These are phyloP conservation scores for Irpex sp. DNA, from an alignment of 1,284 basidiomycete genomes.

Conservation along the genomic window DNA sequence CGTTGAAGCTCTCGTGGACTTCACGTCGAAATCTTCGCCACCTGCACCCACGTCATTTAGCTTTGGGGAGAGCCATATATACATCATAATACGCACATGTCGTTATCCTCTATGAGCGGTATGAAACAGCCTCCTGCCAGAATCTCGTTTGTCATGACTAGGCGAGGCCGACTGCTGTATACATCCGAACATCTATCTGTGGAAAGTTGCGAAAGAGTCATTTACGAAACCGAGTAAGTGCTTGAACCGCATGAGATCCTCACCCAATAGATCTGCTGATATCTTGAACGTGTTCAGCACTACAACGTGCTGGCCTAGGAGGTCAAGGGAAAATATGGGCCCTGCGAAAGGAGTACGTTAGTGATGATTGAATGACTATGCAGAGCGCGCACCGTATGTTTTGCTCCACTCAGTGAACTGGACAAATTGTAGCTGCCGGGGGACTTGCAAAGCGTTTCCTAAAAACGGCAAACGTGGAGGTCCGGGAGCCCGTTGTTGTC, in stretches of 20 bases:
- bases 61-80: too few species aligned
- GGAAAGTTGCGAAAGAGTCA: background rate
- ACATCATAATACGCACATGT: background rate
- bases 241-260: constrained; percentile 15
- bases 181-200: constrained; percentile 39
- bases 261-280: constrained; percentile 54
- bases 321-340: constrained; percentile 51
- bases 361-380: background rate
- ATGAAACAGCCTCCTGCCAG: background rate
- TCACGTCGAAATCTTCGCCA: background rate
- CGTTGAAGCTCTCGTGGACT: background rate
- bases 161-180: constrained; percentile 59
- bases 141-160: constrained; percentile 54
- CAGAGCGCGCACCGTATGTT: constrained; percentile 11
- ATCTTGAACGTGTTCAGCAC: constrained; percentile 54
- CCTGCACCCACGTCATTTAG: background rate
- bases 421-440: constrained; percentile 39
- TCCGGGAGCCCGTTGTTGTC: too few species aligned
- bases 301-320: constrained; percentile 54
- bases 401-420: constrained; percentile 17
- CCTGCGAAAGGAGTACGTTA: constrained; percentile 31
- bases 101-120: background rate
- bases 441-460: constrained; percentile 53
- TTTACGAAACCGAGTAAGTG: too few species aligned
- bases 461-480: constrained; percentile 55